These are phyloP conservation scores for Candida anglica DNA, from an alignment of 805 yeast species.

Conservation along the genomic window DNA sequence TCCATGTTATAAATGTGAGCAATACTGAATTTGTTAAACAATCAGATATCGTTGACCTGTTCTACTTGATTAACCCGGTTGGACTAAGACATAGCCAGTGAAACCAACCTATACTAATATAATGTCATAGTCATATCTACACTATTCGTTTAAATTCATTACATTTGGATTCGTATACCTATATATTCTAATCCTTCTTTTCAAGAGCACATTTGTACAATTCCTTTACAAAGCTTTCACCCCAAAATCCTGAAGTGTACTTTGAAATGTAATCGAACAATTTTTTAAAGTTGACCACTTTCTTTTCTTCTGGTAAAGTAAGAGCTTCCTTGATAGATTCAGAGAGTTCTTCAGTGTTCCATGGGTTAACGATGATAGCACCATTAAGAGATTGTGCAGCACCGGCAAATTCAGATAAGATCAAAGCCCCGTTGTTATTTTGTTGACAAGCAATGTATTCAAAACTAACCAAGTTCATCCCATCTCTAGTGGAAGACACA, in stretches of 20 bases:
- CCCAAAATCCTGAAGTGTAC: constrained; percentile 96
- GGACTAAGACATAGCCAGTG: too few species aligned
- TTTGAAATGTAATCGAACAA: constrained; percentile 84
- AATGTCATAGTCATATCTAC: too few species aligned
- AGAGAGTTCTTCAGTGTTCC: constrained; percentile 95
- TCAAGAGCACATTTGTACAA: constrained; percentile 39
- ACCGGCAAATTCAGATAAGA: constrained; percentile 94
- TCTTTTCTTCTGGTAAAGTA: constrained; percentile 81
- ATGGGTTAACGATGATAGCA: constrained; percentile 89
- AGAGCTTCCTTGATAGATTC: constrained; percentile 82
- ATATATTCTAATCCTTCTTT: constrained; percentile 1
- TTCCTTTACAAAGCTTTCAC: constrained; percentile 91
- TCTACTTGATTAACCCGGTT: too few species aligned
- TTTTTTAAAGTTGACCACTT: constrained; percentile 71
- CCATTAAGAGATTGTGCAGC: constrained; percentile 99
- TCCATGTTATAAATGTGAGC: too few species aligned
- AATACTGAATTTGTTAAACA: too few species aligned
- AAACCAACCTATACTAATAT: too few species aligned
- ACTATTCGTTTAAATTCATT: too few species aligned
- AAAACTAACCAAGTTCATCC: constrained; percentile 95
- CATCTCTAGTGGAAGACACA: constrained; percentile 94
- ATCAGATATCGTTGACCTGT: too few species aligned
- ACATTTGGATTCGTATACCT: too few species aligned
- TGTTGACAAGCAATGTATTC: constrained; percentile 97
- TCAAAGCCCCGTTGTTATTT: constrained; percentile 78